Conservation (phyloP, 805 yeast species). For the Saccharomycodes ludwigii region DNA sequence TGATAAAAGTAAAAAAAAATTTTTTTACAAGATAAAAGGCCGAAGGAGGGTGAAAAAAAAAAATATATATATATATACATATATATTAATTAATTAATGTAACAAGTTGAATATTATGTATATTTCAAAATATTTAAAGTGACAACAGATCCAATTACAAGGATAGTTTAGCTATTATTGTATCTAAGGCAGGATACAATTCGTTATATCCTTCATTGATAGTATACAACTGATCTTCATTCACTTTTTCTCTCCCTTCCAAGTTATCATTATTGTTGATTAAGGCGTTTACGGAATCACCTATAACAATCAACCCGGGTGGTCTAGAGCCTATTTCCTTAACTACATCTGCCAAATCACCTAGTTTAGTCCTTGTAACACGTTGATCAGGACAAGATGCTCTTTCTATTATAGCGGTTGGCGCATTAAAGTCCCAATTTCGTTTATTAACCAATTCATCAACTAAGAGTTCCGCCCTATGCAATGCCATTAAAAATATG, state of each 20-base stretch:
- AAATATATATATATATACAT: too few species aligned
- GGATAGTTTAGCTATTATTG: too few species aligned
- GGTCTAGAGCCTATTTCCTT: constrained; percentile 77
- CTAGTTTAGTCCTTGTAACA: constrained; percentile 60
- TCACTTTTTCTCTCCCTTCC: constrained; percentile 15
- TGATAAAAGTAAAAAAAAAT: too few species aligned
- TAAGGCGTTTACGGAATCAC: constrained; percentile 56
- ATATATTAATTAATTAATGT: too few species aligned
- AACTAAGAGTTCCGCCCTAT: constrained; percentile 42
- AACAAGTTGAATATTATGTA: too few species aligned
- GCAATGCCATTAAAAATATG: constrained; percentile 81
- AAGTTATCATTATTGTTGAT: too few species aligned
- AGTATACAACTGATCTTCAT: constrained; percentile 11
- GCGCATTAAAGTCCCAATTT: constrained; percentile 58
- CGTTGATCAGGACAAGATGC: constrained; percentile 93
- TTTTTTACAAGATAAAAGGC: too few species aligned
- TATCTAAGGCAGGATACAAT: too few species aligned
- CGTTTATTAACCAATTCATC: constrained; percentile 36
- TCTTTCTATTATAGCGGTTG: constrained; percentile 79
- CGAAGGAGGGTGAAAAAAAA: too few species aligned
- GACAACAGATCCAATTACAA: too few species aligned
- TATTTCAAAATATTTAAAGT: too few species aligned
- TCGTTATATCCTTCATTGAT: constrained; percentile 32
- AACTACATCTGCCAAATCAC: constrained; percentile 57
- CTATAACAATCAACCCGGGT: constrained; percentile 80